These are phyloP conservation scores for Fusarium verrucosum DNA, from an alignment of 2,329 filamentous ascomycete species.

Conservation along the genomic window DNA sequence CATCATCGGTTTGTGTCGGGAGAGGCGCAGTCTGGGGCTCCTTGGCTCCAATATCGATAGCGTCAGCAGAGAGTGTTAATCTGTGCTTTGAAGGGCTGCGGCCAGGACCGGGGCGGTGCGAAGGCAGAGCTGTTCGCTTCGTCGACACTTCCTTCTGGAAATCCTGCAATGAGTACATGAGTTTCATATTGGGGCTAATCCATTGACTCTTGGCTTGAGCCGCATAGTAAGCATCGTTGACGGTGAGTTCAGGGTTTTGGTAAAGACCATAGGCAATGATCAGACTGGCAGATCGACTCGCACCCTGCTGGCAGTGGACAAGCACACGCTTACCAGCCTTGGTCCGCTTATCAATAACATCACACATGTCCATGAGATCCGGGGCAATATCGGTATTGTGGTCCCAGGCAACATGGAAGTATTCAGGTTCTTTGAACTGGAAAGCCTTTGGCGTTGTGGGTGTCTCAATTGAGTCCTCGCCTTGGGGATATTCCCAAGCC, in stretches of 20 bases:
- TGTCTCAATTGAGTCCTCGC: constrained; percentile 54
- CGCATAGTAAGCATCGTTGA: constrained; percentile 84
- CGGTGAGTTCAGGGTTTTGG: constrained; percentile 77
- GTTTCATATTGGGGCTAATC: constrained; percentile 92
- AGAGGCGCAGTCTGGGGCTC: constrained; percentile 70
- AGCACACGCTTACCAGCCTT: constrained; percentile 80
- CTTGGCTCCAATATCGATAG: constrained; percentile 61
- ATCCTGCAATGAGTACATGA: constrained; percentile 89
- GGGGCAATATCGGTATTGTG: constrained; percentile 87
- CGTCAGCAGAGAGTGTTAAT: constrained; percentile 67
- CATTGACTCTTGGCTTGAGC: constrained; percentile 84
- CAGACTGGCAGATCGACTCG: constrained; percentile 83
- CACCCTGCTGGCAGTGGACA: constrained; percentile 86
- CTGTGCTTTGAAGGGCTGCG: constrained; percentile 69
- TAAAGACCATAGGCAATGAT: constrained; percentile 89
- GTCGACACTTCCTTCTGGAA: constrained; percentile 73
- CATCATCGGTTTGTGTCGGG: constrained; percentile 61
- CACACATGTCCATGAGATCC: constrained; percentile 78
- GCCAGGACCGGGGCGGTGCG: constrained; percentile 60
- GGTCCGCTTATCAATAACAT: constrained; percentile 77
- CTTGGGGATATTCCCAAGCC: constrained; percentile 65
- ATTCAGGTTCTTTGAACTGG: constrained; percentile 70
- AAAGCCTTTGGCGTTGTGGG: constrained; percentile 66
- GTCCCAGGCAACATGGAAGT: constrained; percentile 88
- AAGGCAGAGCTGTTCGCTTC: constrained; percentile 58